Evolutionary conservation across 1,284 basidiomycete genomes (phyloP), one percentile per base, ranked within the genome.

Genomic region (Neonothopanus nambi): DNA sequence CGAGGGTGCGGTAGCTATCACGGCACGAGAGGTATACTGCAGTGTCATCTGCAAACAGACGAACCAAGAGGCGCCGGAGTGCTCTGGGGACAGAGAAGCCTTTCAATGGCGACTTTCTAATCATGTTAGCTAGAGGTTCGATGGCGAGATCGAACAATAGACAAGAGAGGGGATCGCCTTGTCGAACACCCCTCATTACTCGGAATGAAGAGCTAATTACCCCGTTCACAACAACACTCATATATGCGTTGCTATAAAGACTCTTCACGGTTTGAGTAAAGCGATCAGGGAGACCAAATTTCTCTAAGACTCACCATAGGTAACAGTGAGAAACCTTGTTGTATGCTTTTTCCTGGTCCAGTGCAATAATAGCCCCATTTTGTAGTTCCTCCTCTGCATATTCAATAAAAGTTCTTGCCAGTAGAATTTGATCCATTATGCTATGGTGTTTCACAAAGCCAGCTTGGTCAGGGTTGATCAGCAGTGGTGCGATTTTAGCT

Each of bases 31-130:
- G 54, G 59, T 57, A 70, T 0, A 65, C 57, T 1, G 57, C 61
- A 0, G 69, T 69, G 50, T 72, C 65, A 41, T 71, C 67, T 2
- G 70, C 69, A 50, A 67, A 72, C 0, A 72, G 60, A 1, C 58
- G 61, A 2, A 57, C 60, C 4, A 67, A 60, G 2, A 70, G n/a
- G 5, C 49, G 28, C 9, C 64, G 57, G 1, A 9, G 12, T 3
- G 20, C 8, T 26, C 52, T 52, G 1, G 51, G 56, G 8, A 69
- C 56, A 0, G 41, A 1, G 30, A 57, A 55, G 0, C 67, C 65
- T 30, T 52, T 18, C 17, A 68, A 44, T 7, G 28, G 12, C 0
- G 63, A 64, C 1, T 33, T 35, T 2, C 64, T 6, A 0, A 66
- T 45, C 47, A 55, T 55, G 7, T 30, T 37, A 5, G 63, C 60